These are phyloP conservation scores for Nectriaceae sp. DNA, from an alignment of 2,329 filamentous ascomycete species.

Conservation along the genomic window DNA sequence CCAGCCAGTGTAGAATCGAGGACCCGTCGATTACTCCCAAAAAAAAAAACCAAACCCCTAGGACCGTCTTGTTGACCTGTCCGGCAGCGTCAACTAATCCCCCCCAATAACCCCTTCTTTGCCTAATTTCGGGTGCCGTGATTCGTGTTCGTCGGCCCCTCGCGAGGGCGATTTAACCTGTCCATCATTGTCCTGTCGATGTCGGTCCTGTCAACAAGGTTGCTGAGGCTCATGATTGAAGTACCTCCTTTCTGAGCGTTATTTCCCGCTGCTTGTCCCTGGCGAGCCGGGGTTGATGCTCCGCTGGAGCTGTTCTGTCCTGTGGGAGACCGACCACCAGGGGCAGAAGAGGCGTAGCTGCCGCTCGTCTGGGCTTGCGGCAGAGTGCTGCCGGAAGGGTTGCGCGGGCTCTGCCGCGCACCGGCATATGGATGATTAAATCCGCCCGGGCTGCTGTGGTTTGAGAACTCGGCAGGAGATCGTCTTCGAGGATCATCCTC, in stretches of 20 bases:
- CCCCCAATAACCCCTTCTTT: neutral
- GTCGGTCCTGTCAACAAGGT: slow-evolving; percentile 53
- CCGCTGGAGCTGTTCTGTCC: slow-evolving; percentile 39
- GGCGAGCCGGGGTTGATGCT: slow-evolving; percentile 35
- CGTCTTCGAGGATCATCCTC: slow-evolving; percentile 54
- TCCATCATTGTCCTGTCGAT: slow-evolving; percentile 59
- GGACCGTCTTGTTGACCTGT: slow-evolving; percentile 26
- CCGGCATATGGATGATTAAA: slow-evolving; percentile 42
- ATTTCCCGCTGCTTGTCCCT: slow-evolving; percentile 23
- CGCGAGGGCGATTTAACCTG: slow-evolving; percentile 44
- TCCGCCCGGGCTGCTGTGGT: slow-evolving; percentile 48
- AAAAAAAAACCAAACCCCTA: slow-evolving; percentile 11
- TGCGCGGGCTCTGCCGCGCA: slow-evolving; percentile 39
- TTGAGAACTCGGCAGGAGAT: slow-evolving; percentile 52
- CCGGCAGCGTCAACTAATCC: slow-evolving; percentile 26
- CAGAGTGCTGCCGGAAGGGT: slow-evolving; percentile 35
- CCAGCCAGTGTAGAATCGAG: no score
- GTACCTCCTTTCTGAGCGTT: slow-evolving; percentile 25
- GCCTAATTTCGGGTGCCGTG: neutral
- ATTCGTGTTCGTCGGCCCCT: neutral
- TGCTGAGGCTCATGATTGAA: slow-evolving; percentile 57
- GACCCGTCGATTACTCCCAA: no score
- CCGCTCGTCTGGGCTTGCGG: slow-evolving; percentile 32
- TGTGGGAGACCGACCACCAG: slow-evolving; percentile 39
- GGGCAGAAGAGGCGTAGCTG: slow-evolving; percentile 25